Conservation (phyloP, 345 rosid species). For the Psidium guajava region DNA sequence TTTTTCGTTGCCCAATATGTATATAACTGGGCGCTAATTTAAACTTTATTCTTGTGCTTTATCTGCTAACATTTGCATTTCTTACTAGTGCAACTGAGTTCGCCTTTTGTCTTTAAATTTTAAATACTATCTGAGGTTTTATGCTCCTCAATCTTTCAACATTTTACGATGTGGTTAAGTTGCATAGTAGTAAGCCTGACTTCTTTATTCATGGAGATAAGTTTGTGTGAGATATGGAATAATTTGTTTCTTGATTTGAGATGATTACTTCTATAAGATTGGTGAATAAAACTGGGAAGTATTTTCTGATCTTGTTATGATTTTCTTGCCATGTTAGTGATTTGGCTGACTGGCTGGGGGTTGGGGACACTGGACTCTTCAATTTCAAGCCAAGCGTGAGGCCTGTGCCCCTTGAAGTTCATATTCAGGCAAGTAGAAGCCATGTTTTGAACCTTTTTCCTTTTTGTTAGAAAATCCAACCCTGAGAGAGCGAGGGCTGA, state of each 20-base stretch:
- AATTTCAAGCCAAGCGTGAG: constrained; percentile 98
- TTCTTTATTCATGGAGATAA: not conserved
- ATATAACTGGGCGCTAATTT: not conserved
- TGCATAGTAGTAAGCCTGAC: not conserved
- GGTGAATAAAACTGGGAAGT: not conserved
- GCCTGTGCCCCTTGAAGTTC: constrained; percentile 98
- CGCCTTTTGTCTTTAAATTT: not conserved
- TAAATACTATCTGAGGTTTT: not conserved
- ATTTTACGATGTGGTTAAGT: not conserved
- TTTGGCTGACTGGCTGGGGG: constrained; percentile 99
- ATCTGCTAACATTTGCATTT: not conserved
- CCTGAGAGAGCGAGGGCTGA: too few species aligned
- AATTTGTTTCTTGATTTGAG: not conserved
- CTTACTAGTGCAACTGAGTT: not conserved
- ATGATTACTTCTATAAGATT: not conserved
- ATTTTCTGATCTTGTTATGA: not conserved
- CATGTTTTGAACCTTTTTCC: constrained; percentile 1
- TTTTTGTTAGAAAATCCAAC: too few species aligned
- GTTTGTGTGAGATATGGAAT: not conserved
- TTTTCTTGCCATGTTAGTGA: constrained; percentile 31
- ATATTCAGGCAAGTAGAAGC: constrained; percentile 74
- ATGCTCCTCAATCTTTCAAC: not conserved
- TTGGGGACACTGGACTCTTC: constrained; percentile 84
- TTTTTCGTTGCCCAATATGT: not conserved
- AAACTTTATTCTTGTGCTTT: not conserved